Evolutionary conservation across 23 red algal genomes (phyloP), one percentile per base, ranked within the genome.

Genomic region (Pyropia haitanensis): DNA sequence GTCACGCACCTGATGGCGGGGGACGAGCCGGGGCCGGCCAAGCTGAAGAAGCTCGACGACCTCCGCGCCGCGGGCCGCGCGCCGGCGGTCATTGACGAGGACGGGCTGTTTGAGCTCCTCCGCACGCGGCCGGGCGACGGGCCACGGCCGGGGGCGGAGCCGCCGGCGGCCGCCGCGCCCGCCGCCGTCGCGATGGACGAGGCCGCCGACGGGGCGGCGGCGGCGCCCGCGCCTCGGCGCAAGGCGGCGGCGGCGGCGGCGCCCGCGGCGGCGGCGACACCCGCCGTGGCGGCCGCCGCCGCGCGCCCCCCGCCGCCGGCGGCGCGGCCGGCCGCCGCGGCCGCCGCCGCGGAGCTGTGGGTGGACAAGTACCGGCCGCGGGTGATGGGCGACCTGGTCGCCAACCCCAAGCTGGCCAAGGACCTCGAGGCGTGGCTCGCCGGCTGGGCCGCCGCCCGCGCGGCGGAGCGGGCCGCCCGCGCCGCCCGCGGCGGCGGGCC

Each of bases 301-400:
- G 64, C 31, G 19, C 56, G 48, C 9, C 67, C 68, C 13, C 31
- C 50, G 18, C 51, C 21, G 4, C 24, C 66, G 13, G 21, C 57
- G 16, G 8, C 23, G 39, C 13, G 46, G 14, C 71, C 30, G 17
- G 4, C 15, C 5, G 68, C 64, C 18, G 17, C 26, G 14, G 59
- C 64, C 10, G 34, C 23, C 6, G 12, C 1, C 31, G 2, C 48
- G 21, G 54, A 72, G 31, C 66, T 96, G 22, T 96, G 91, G 91
- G 83, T 80, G 18, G 84, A 83, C 55, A 96, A 96, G 81, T 96
- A 96, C 67, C 70, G 71, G 56, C 91, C 91, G 24, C 18, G 32
- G 14, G 22, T 27, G 25, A 61, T 56, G 53, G 29, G 49, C 17
- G 83, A 96, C 7, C 63, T 96, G 13, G 61, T 84, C 2, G 91